phyloP scores from a whole-genome alignment of 179 eudicot species.

The Dionaea muscipula region DNA sequence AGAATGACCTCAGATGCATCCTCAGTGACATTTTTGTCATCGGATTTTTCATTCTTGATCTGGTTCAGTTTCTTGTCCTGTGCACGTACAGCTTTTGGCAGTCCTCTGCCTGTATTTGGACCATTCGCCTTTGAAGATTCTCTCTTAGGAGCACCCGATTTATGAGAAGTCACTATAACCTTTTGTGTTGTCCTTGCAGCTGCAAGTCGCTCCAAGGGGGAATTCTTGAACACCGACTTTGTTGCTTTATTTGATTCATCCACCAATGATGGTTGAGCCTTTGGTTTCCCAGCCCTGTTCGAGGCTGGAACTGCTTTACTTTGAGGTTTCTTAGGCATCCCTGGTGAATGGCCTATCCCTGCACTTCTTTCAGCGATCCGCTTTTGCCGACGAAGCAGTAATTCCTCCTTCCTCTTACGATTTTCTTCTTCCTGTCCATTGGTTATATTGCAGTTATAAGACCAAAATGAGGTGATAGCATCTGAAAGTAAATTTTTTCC shows the following conservation, averaged over 20 bases:
- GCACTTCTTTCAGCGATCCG: constrained; percentile 72
- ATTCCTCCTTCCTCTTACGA: constrained; percentile 55
- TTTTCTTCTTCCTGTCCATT: constrained; percentile 54
- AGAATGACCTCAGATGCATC: constrained; percentile 11
- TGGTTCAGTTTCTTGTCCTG: constrained; percentile 24
- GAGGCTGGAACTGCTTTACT: constrained; percentile 17
- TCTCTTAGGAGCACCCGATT: constrained; percentile 23
- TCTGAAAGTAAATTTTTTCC: no score
- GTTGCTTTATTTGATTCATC: constrained; percentile 23
- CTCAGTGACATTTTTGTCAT: constrained; percentile 18
- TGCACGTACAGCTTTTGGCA: constrained; percentile 13
- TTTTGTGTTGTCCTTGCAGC: constrained; percentile 38
- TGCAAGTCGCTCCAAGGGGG: constrained; percentile 69
- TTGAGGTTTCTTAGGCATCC: constrained; percentile 19
- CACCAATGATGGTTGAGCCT: constrained; percentile 16
- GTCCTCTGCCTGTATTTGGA: constrained; percentile 2
- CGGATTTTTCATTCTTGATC: constrained; percentile 21
- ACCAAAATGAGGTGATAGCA: neutral
- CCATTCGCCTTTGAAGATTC: constrained; percentile 23
- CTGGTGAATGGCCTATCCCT: constrained; percentile 17
- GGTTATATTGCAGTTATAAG: neutral
- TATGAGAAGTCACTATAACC: constrained; percentile 25
- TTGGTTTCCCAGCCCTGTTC: constrained; percentile 23
- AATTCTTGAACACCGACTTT: constrained; percentile 47
- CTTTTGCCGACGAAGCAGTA: constrained; percentile 43